Percentiles rank a stretch among this genome's conserved stretches.
Conservation (phyloP, 1,284 basidiomycete species). For the Cutaneotrichosporon sp. region DNA sequence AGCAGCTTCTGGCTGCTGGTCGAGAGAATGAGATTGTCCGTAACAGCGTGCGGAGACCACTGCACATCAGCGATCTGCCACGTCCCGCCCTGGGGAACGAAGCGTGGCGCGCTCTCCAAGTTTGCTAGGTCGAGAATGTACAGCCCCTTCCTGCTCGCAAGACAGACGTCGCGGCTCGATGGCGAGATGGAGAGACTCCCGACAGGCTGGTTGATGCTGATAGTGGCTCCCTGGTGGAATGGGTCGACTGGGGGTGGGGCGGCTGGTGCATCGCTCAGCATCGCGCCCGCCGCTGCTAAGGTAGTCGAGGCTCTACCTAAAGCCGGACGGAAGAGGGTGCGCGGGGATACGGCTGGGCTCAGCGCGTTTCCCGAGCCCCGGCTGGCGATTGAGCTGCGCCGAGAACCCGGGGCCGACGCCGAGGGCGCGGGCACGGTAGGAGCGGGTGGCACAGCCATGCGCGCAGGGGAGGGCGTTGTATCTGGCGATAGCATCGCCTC, state of each 20-base stretch:
- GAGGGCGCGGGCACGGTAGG: neutral
- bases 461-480: constrained; percentile 8
- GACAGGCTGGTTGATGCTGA: constrained; percentile 49
- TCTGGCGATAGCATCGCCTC: constrained; percentile 2
- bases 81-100: constrained; percentile 88
- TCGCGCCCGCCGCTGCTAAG: constrained; percentile 7
- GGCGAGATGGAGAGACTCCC: constrained; percentile 51
- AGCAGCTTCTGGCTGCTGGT: constrained; percentile 94
- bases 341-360: constrained; percentile 23
- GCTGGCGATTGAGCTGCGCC: constrained; percentile 7
- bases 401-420: constrained; percentile 3
- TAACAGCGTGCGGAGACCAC: constrained; percentile 87
- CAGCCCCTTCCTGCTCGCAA: constrained; percentile 75
- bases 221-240: constrained; percentile 40
- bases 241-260: constrained; percentile 20
- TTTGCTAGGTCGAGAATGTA: constrained; percentile 92
- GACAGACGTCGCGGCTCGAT: constrained; percentile 48
- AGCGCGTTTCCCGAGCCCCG: neutral
- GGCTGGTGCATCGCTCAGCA: neutral
- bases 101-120: constrained; percentile 80
- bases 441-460: constrained; percentile 4
- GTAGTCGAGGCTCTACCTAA: constrained; percentile 24
- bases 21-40: constrained; percentile 85
- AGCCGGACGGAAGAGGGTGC: constrained; percentile 25
- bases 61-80: constrained; percentile 94